phyloP scores from a whole-genome alignment of 495 filamentous ascomycete genomes.

The Talaromyces adpressus region DNA sequence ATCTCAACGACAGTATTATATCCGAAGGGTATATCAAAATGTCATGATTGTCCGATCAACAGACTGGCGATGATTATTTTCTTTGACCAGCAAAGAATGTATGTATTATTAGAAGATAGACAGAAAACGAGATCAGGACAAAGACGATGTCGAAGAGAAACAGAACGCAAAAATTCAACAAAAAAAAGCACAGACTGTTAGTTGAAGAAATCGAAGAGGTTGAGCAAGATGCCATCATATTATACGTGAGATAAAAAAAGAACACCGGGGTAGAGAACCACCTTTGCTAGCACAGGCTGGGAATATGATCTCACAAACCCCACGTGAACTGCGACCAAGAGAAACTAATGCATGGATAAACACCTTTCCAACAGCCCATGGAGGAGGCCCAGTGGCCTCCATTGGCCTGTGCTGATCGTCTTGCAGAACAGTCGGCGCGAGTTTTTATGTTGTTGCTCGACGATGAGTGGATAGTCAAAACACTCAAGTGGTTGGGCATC shows the following conservation, averaged over 20 bases:
- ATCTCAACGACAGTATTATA: not conserved
- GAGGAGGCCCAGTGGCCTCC: not conserved
- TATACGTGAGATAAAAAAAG: conserved; percentile 11
- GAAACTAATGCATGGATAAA: not conserved
- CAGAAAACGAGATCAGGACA: conserved; percentile 12
- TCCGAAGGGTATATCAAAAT: conserved; percentile 29
- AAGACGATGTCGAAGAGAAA: conserved; percentile 12
- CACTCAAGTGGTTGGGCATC: not conserved
- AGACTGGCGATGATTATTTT: conserved; percentile 18
- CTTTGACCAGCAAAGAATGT: conserved; percentile 34
- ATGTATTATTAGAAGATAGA: conserved; percentile 7
- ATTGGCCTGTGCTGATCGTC: conserved; percentile 3
- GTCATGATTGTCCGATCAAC: conserved; percentile 37
- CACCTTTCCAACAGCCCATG: not conserved
- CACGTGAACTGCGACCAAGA: not conserved
- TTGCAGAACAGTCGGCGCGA: conserved; percentile 1
- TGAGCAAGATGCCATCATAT: conserved; percentile 20
- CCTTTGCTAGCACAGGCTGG: not conserved
- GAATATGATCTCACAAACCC: not conserved
- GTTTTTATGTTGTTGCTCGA: not conserved
- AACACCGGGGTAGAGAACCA: not conserved
- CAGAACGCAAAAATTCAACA: conserved; percentile 12
- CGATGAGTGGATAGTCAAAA: not conserved
- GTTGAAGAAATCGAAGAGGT: conserved; percentile 11
- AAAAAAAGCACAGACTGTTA: conserved; percentile 17